Evolutionary conservation across 176 grass and related monocot species (phyloP), one percentile per base, ranked within the genome.

Genomic region (Triticum urartu): DNA sequence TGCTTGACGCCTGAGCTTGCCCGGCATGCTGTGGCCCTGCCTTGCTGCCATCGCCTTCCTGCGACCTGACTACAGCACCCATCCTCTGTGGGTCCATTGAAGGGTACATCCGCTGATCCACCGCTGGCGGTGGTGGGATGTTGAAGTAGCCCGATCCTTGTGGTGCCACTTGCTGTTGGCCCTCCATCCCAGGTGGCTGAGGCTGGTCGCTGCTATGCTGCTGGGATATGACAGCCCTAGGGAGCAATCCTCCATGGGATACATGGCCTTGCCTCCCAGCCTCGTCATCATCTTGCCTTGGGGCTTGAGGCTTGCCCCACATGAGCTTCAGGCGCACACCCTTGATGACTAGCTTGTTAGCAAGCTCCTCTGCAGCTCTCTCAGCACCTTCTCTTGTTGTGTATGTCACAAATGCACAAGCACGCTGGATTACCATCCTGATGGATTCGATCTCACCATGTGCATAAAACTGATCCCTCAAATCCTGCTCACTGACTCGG

Each of bases 81-180:
- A 99, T 99, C 68, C 97, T 94, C 80, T 94, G 97, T 13, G 97
- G 97, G 75, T 99, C 97, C 92, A 96, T 96, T 4, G 97, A 99
- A 12, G 97, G 94, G 80, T 99, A 99, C 42, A 96, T 62, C 24
- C 89, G 21, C 80, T 89, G 85, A 74, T 94, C 90, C 0, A 84
- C 61, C 7, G 30, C 78, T 4, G 94, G 84, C 8, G 91, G 91
- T 22, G 94, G 88, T 5, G 97, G 97, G 80, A 99, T 99, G 85
- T 99, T 99, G 34, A 98, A 98, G 82, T 94, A 98, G 54, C 92
- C 87, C 1, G 86, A 83, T 77, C 18, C 54, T 59, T 64, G 71
- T 9, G 75, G 71, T 48, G 78, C 87, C 24, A 71, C 42, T 50
- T 83, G 91, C 20, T 91, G 94, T 5, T 91, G 90, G 12, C 83